A percentile compares a stretch with the other conserved stretches of the same genome.
These are phyloP conservation scores for Solanum lignicaule DNA, from an alignment of 257 asterid genomes.

Conservation along the genomic window DNA sequence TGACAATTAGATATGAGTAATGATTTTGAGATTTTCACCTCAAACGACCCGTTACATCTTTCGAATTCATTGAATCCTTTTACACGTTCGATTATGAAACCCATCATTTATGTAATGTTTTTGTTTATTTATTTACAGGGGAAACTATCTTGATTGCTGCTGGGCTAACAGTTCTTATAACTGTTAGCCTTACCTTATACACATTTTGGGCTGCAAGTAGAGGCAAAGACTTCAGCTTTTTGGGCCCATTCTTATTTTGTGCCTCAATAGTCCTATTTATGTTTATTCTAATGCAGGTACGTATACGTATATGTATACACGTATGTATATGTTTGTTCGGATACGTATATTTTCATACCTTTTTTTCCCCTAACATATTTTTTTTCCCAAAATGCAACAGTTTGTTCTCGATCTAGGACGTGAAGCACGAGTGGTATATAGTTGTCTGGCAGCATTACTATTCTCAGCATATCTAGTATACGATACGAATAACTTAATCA, in stretches of 20 bases:
- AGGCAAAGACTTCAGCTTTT: conserved; percentile 50
- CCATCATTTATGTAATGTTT: background rate
- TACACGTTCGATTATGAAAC: background rate
- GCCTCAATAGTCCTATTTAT: conserved; percentile 32
- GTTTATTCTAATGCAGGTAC: conserved; percentile 42
- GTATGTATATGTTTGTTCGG: background rate
- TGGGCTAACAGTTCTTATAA: conserved; percentile 36
- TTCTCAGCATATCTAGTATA: conserved; percentile 55
- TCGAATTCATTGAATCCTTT: background rate
- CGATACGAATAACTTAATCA: conserved; percentile 60
- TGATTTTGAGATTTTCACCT: background rate
- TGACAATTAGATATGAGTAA: background rate
- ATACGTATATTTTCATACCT: no score
- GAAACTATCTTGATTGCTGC: conserved; percentile 44
- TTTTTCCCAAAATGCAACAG: background rate
- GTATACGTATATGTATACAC: background rate
- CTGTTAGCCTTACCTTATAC: conserved; percentile 40
- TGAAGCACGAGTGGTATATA: conserved; percentile 22
- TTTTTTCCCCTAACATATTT: background rate
- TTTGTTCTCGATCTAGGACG: conserved; percentile 33
- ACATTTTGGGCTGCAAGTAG: conserved; percentile 59
- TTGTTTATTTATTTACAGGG: conserved; percentile 14
- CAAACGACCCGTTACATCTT: background rate
- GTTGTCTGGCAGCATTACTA: conserved; percentile 42
- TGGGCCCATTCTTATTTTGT: conserved; percentile 61